phyloP scores from a whole-genome alignment of 306 rosid species.

The Elaeagnus macrophylla region DNA sequence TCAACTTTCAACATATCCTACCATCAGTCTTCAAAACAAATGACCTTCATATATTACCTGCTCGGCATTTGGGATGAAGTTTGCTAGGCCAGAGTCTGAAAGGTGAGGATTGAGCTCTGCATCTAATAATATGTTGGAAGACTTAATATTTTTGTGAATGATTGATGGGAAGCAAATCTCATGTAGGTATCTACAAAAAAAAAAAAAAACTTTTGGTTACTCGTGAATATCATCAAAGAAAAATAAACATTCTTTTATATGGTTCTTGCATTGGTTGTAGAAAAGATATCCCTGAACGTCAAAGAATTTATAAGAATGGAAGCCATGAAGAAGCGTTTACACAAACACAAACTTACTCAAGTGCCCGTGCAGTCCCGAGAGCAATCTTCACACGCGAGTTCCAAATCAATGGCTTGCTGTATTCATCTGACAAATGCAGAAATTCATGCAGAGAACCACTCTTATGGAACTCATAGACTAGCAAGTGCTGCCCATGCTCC shows the following conservation, averaged over 20 bases:
- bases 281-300: too few relatives aligned
- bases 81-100: slow-evolving; percentile 78
- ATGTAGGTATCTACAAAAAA: slow-evolving; percentile 67
- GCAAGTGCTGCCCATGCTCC: slow-evolving; percentile 90
- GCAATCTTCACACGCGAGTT: slow-evolving; percentile 94
- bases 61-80: slow-evolving; percentile 58
- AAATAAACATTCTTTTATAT: too few relatives aligned
- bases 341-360: slow-evolving; percentile 70
- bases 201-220: slow-evolving; percentile 15
- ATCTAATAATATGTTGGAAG: slow-evolving; percentile 84
- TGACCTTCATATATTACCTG: slow-evolving; percentile 37
- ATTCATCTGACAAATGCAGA: slow-evolving; percentile 81
- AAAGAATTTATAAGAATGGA: too few relatives aligned
- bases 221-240: neutral
- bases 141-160: slow-evolving; percentile 78
- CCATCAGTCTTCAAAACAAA: too few relatives aligned
- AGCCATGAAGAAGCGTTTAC: too few relatives aligned
- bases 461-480: slow-evolving; percentile 77
- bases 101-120: slow-evolving; percentile 86
- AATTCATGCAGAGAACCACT: slow-evolving; percentile 80
- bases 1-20: too few relatives aligned
- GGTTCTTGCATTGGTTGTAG: too few relatives aligned
- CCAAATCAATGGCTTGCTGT: slow-evolving; percentile 88
- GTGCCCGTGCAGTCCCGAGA: slow-evolving; percentile 88
- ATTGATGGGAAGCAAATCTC: slow-evolving; percentile 93